Evolutionary conservation across 148 eudicot genomes (phyloP).

Genomic region (Talinum fruticosum): DNA sequence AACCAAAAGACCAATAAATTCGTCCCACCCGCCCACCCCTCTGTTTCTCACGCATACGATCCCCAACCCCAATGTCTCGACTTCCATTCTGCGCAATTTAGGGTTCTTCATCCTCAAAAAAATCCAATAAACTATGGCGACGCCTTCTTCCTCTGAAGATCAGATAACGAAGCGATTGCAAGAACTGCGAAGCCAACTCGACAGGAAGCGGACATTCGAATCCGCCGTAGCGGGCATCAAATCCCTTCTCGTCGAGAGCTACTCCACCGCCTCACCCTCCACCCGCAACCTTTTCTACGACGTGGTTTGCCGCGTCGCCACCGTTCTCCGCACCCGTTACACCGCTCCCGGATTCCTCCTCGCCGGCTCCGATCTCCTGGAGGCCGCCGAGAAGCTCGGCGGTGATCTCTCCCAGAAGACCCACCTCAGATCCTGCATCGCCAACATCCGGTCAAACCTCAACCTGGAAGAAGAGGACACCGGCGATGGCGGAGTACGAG

Average conservation of each 20-base stretch:
- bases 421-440: slow-evolving; percentile 49
- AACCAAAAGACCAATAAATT: not conserved
- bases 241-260: slow-evolving; percentile 48
- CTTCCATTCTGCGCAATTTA: not conserved
- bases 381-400: slow-evolving; percentile 45
- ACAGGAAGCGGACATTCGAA: slow-evolving; percentile 71
- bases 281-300: slow-evolving; percentile 59
- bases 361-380: slow-evolving; percentile 69
- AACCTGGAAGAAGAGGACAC: not conserved
- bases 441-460: slow-evolving; percentile 20
- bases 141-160: not conserved
- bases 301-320: slow-evolving; percentile 73
- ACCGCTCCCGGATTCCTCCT: slow-evolving; percentile 73
- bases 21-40: not conserved
- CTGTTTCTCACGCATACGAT: not conserved
- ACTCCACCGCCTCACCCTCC: slow-evolving; percentile 59
- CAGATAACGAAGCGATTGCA: slow-evolving; percentile 38
- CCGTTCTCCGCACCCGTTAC: slow-evolving; percentile 79
- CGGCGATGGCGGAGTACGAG: not conserved
- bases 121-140: not conserved
- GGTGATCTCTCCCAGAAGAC: slow-evolving; percentile 38
- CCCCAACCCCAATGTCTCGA: not conserved
- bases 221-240: slow-evolving; percentile 50
- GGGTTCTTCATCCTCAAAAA: not conserved
- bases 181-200: slow-evolving; percentile 60